Conservation (phyloP, 2,329 filamentous ascomycete species). For the Alternaria sp. region DNA sequence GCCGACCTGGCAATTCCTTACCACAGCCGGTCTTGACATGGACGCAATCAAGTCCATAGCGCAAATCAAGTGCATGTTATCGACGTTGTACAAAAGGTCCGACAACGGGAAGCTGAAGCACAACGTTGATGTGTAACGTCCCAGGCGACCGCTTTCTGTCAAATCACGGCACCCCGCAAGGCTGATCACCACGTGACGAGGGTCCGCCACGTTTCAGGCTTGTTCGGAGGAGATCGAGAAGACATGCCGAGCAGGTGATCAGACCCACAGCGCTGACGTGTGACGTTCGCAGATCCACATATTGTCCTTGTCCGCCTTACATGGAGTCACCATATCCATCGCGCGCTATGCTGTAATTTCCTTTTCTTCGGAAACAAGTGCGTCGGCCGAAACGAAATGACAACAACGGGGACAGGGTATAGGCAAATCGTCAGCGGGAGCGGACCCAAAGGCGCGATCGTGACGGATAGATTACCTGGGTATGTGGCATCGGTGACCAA, state of each 20-base stretch:
- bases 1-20: not conserved
- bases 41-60: not conserved
- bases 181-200: constrained; percentile 26
- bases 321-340: constrained; percentile 12
- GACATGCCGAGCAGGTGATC: constrained; percentile 7
- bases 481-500: constrained; percentile 18
- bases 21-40: not conserved
- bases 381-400: constrained; percentile 16
- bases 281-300: constrained; percentile 21
- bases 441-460: constrained; percentile 12
- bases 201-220: constrained; percentile 24
- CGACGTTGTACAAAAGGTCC: not conserved
- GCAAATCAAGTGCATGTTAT: not conserved
- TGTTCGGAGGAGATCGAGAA: constrained; percentile 11
- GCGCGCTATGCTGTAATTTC: constrained; percentile 3
- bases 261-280: constrained; percentile 25
- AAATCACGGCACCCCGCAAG: constrained; percentile 20
- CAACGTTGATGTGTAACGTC: constrained; percentile 16
- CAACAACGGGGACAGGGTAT: constrained; percentile 13
- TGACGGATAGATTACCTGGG: constrained; percentile 28
- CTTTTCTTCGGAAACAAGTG: constrained; percentile 7
- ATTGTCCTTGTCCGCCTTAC: constrained; percentile 8
- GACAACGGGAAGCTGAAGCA: constrained; percentile 22
- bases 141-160: constrained; percentile 19
- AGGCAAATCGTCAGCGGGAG: constrained; percentile 16